These are phyloP conservation scores for Mycena crocata DNA, from an alignment of 768 basidiomycete genomes.

Conservation along the genomic window DNA sequence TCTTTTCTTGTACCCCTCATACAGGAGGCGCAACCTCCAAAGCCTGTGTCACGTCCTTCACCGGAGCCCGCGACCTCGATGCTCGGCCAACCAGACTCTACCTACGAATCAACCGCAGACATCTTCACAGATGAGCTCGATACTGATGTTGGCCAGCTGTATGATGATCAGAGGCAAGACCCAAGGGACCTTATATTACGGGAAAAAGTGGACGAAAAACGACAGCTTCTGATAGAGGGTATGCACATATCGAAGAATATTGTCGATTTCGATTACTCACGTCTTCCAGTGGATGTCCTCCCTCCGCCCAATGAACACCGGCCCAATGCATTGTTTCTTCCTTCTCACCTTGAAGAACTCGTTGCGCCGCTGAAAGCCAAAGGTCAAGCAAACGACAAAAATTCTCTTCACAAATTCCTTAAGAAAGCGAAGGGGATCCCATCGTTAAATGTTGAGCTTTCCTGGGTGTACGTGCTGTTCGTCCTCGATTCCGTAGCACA, in stretches of 20 bases:
- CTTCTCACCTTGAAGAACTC: conserved; percentile 42
- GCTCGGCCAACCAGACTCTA: conserved; percentile 43
- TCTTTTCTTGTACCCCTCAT: conserved; percentile 53
- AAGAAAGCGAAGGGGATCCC: conserved; percentile 69
- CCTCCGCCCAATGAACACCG: conserved; percentile 63
- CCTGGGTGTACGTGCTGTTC: conserved; percentile 68
- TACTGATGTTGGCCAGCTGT: conserved; percentile 47
- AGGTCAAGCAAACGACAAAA: conserved; percentile 13
- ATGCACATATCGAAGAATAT: background rate
- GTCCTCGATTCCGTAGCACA: background rate
- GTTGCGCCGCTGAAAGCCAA: conserved; percentile 39
- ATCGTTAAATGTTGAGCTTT: conserved; percentile 68
- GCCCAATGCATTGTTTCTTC: conserved; percentile 46
- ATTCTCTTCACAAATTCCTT: conserved; percentile 47
- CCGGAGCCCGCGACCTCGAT: conserved; percentile 44
- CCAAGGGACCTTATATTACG: conserved; percentile 58
- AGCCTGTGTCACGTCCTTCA: conserved; percentile 28
- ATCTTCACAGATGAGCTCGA: conserved; percentile 39
- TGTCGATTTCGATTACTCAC: conserved; percentile 9
- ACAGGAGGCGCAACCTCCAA: background rate
- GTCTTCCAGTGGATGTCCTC: conserved; percentile 63
- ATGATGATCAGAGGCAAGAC: conserved; percentile 40
- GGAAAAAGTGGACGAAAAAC: conserved; percentile 63
- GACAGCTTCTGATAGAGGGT: conserved; percentile 69
- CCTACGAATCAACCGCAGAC: conserved; percentile 6